These are phyloP conservation scores for Daedaleopsis nitida DNA, from an alignment of 768 basidiomycete genomes.

Conservation along the genomic window DNA sequence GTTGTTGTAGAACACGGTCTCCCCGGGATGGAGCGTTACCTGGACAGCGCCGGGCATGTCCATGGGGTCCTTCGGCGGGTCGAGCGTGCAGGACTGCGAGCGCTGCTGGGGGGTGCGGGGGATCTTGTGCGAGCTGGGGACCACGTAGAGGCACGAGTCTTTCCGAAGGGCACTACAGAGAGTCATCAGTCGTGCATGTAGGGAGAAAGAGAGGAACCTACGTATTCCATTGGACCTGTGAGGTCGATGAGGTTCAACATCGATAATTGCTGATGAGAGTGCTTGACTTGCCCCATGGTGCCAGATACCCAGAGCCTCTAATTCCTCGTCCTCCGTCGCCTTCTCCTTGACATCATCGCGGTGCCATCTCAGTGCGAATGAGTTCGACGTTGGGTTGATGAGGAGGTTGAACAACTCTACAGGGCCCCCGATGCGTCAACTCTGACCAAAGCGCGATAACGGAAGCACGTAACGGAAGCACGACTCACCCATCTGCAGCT, in stretches of 20 bases:
- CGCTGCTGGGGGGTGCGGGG: constrained; percentile 63
- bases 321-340: constrained; percentile 62
- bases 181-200: neutral
- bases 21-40: constrained; percentile 60
- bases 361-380: constrained; percentile 80
- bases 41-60: constrained; percentile 71
- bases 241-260: no score
- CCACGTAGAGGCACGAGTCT: constrained; percentile 70
- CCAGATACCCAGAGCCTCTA: constrained; percentile 54
- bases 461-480: neutral
- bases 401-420: constrained; percentile 81
- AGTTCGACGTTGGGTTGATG: constrained; percentile 63
- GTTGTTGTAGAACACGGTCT: constrained; percentile 79
- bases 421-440: no score
- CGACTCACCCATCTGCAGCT: constrained; percentile 72
- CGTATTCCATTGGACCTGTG: constrained; percentile 83
- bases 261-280: neutral
- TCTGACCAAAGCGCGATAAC: constrained; percentile 41
- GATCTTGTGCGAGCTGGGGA: constrained; percentile 65
- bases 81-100: constrained; percentile 48
- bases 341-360: constrained; percentile 70
- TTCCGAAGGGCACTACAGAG: constrained; percentile 58
- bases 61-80: constrained; percentile 57
- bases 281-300: constrained; percentile 60
- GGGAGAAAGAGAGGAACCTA: constrained; percentile 34